Base-by-base conservation (phyloP, 257 asterid species). In the Sherardia arvensis region DNA sequence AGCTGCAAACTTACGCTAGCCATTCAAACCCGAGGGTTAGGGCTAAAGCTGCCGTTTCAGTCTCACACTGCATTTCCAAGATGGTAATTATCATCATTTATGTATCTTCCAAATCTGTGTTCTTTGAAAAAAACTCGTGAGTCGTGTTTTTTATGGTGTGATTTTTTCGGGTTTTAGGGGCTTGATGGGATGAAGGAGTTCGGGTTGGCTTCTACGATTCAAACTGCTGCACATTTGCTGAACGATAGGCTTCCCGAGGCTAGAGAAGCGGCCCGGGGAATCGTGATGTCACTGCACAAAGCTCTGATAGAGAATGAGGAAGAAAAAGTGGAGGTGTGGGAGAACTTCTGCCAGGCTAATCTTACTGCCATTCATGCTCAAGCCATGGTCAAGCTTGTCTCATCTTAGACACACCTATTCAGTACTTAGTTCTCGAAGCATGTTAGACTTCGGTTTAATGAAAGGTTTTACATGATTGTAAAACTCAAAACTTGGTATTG, bases 181-280 rank as follows among this genome's bases (percentile, higher is more conserved):
- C 68, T 73, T 70, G 82, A 80, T 71, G 77, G 73, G 34, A 93
- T 90, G 92, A 76, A 87, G 59, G 94, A 84, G 48, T 83, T 81
- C 53, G 97, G 97, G 48, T 43, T 84, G 63, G 76, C 27, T 32
- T 45, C 66, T 8, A 27, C 86, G 80, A 78, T 83, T 17, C 79
- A 85, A 74, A 83, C 53, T 21, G 92, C 84, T 14, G 75, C 87
- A 17, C 80, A 78, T 40, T 71, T 85, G 80, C 69, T 84, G 55
- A 93, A 90, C 36, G 99, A 90, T 67, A 74, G 89, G 71, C 99
- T 93, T 14, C 97, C 94, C 0, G 97, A 87, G 77, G 99, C 97
- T 34, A 77, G 97, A 76, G 99, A 87, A 72, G 94, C 97, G 11
- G 97, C 97, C 32, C 73, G 95, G 65, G 61, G 85, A 7, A 79